These are phyloP conservation scores for Kwoniella sp. DNA, from an alignment of 768 basidiomycete genomes.

Conservation along the genomic window DNA sequence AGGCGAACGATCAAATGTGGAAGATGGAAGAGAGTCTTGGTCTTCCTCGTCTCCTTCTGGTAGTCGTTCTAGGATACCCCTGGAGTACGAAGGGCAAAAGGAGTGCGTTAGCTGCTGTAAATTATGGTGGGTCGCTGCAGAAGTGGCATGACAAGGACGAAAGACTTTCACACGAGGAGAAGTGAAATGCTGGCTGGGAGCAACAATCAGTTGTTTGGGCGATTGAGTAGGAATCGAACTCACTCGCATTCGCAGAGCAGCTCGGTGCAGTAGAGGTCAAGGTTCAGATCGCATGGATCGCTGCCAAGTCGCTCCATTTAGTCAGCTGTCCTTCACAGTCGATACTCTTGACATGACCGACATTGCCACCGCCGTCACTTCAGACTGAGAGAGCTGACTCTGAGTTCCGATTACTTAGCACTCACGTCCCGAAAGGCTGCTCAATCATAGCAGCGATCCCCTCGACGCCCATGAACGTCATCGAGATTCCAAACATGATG, in stretches of 20 bases:
- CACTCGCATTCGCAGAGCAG: constrained; percentile 82
- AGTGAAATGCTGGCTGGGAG: too few relatives aligned
- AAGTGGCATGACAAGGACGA: too few relatives aligned
- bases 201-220: too few relatives aligned
- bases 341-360: not conserved
- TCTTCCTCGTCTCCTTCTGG: constrained; percentile 60
- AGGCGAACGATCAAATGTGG: not conserved
- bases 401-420: constrained; percentile 57
- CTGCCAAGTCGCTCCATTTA: constrained; percentile 14
- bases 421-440: constrained; percentile 86
- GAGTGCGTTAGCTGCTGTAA: constrained; percentile 1
- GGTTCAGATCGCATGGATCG: constrained; percentile 51
- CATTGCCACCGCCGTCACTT: not conserved
- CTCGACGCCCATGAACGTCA: constrained; percentile 63
- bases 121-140: too few relatives aligned
- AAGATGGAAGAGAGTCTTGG: not conserved
- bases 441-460: constrained; percentile 94
- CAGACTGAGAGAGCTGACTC: not conserved
- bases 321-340: constrained; percentile 42
- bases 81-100: constrained; percentile 7
- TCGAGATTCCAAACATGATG: constrained; percentile 67
- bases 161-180: too few relatives aligned
- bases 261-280: constrained; percentile 80
- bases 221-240: constrained; percentile 15
- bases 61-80: constrained; percentile 44